Percentiles rank a stretch among this genome's conserved stretches.
Conservation (phyloP, 345 rosid species). For the Rhodamnia argentea region DNA sequence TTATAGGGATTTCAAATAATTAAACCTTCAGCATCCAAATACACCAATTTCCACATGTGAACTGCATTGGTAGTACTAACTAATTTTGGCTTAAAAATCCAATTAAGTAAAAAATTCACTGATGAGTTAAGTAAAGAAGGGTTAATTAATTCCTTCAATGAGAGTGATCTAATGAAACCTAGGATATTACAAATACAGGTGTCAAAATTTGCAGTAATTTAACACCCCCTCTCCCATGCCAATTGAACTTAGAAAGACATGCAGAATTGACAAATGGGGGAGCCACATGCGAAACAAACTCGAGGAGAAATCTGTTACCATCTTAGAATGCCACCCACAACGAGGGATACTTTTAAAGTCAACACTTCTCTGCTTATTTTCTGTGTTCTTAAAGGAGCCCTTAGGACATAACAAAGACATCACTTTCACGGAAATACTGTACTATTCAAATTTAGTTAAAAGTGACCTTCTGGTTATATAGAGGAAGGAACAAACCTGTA, state of each 20-base stretch:
- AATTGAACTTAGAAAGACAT: background rate
- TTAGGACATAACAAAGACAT: background rate
- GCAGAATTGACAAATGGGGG: background rate
- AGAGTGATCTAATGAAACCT: background rate
- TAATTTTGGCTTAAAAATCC: background rate
- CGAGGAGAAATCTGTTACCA: background rate
- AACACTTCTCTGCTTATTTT: background rate
- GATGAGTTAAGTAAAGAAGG: background rate
- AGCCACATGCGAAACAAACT: background rate
- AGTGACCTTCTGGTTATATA: background rate
- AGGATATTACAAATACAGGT: background rate
- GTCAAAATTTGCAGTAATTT: background rate
- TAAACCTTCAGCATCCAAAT: background rate
- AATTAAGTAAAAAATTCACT: background rate
- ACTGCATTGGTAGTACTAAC: background rate
- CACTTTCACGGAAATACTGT: background rate
- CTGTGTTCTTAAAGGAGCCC: background rate
- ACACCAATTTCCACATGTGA: background rate
- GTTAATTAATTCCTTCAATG: background rate
- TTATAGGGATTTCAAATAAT: background rate
- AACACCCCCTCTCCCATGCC: background rate
- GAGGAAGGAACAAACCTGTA: constrained; percentile 8
- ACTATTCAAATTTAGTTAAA: background rate
- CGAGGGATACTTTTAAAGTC: background rate
- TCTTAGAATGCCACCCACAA: background rate